These are phyloP conservation scores for Hygrophorus pudorinus DNA, from an alignment of 768 basidiomycete species.

Conservation along the genomic window DNA sequence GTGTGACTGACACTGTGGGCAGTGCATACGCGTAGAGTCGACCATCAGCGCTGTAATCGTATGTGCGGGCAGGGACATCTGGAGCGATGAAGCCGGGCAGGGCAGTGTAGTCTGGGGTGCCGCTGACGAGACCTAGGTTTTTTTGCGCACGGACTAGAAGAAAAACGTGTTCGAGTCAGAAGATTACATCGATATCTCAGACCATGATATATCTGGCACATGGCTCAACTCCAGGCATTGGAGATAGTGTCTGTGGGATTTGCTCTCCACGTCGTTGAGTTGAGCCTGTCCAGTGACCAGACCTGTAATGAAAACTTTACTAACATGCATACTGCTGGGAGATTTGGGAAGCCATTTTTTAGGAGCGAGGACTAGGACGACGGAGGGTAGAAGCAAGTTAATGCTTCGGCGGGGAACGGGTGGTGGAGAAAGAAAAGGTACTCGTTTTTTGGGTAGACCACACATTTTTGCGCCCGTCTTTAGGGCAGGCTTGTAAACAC, in stretches of 20 bases:
- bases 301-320: conserved; percentile 21
- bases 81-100: conserved; percentile 56
- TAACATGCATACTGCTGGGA: conserved; percentile 82
- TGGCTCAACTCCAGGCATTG: conserved; percentile 5
- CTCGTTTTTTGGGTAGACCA: too few relatives aligned
- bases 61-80: conserved; percentile 64
- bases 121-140: conserved; percentile 76
- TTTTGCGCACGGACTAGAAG: conserved; percentile 97
- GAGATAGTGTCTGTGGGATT: background rate
- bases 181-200: background rate
- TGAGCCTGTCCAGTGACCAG: conserved; percentile 3
- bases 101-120: conserved; percentile 64
- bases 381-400: conserved; percentile 63
- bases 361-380: conserved; percentile 21
- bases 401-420: conserved; percentile 44
- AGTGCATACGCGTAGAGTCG: conserved; percentile 80
- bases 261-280: background rate
- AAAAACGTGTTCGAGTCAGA: conserved; percentile 7
- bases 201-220: background rate
- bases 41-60: conserved; percentile 80
- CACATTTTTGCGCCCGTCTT: too few relatives aligned
- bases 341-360: conserved; percentile 59
- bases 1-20: conserved; percentile 51
- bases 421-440: too few relatives aligned
- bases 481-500: too few relatives aligned